A percentile compares a stretch with the other conserved stretches of the same genome.
These are phyloP conservation scores for Hypoxylon sp. DNA, from an alignment of 2,329 filamentous ascomycete genomes.

Conservation along the genomic window DNA sequence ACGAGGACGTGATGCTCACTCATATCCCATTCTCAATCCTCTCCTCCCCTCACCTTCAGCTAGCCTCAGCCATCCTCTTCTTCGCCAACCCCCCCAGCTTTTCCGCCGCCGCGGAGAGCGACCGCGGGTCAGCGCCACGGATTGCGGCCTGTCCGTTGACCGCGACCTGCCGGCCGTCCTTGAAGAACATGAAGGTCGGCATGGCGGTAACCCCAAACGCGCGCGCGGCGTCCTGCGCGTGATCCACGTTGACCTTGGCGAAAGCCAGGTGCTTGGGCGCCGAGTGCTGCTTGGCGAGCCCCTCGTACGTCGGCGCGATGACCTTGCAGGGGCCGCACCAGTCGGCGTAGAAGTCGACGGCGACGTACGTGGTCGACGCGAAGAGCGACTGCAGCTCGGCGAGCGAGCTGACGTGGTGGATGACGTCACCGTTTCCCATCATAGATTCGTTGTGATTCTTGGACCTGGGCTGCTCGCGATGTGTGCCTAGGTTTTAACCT, in stretches of 20 bases:
- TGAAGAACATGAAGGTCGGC: conserved; percentile 71
- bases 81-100: conserved; percentile 54
- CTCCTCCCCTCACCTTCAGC: not conserved
- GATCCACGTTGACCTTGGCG: conserved; percentile 70
- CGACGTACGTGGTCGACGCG: conserved; percentile 61
- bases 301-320: conserved; percentile 66
- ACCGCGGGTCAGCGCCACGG: conserved; percentile 52
- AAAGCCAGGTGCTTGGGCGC: conserved; percentile 62
- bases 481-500: not conserved
- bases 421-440: conserved; percentile 39
- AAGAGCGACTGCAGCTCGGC: conserved; percentile 64
- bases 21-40: not conserved
- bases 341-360: conserved; percentile 68
- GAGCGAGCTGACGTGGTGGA: conserved; percentile 56
- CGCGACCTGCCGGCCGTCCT: conserved; percentile 61
- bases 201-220: conserved; percentile 66
- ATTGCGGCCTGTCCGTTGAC: conserved; percentile 55
- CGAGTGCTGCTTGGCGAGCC: conserved; percentile 58
- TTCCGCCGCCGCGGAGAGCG: conserved; percentile 51
- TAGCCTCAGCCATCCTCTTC: conserved; percentile 47
- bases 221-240: conserved; percentile 61
- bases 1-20: not conserved
- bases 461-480: not conserved
- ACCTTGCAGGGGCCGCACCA: conserved; percentile 72
- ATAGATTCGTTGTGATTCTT: not conserved